These are phyloP conservation scores for Gossypium armourianum DNA, from an alignment of 441 rosid genomes.

Conservation along the genomic window DNA sequence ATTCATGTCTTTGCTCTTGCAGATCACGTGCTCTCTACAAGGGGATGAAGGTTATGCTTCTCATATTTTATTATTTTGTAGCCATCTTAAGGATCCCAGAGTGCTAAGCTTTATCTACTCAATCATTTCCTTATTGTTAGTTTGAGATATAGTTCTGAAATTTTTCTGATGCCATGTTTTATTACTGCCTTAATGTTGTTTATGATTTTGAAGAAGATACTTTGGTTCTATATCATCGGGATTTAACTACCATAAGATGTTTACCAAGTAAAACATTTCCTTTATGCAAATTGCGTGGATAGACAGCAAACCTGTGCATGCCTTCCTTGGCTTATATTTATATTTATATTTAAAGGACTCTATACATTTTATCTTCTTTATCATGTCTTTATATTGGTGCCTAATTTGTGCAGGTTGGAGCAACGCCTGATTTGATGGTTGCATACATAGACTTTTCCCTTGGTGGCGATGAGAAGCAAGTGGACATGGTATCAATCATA, in stretches of 20 bases:
- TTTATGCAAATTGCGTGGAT: background rate
- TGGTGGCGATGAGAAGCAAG: slow-evolving; percentile 95
- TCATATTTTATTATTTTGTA: slow-evolving; percentile 11
- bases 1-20: slow-evolving; percentile 94
- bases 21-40: slow-evolving; percentile 92
- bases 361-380: background rate
- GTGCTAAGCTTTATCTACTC: too few relatives aligned
- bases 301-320: background rate
- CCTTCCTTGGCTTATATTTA: background rate
- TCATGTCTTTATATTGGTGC: slow-evolving; percentile 14
- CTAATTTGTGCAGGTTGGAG: slow-evolving; percentile 61
- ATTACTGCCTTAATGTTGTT: background rate
- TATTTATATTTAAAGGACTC: slow-evolving; percentile 13
- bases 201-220: background rate
- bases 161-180: slow-evolving; percentile 2
- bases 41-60: slow-evolving; percentile 80
- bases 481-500: slow-evolving; percentile 78
- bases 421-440: slow-evolving; percentile 89
- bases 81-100: slow-evolving; percentile 7
- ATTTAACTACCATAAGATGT: background rate
- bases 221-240: background rate
- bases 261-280: background rate
- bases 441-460: slow-evolving; percentile 87
- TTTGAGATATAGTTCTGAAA: background rate
- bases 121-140: too few relatives aligned